Evolutionary conservation across 1,284 basidiomycete species (phyloP), one percentile per base, ranked within the genome.

Genomic region (Tilletiaria anomala): DNA sequence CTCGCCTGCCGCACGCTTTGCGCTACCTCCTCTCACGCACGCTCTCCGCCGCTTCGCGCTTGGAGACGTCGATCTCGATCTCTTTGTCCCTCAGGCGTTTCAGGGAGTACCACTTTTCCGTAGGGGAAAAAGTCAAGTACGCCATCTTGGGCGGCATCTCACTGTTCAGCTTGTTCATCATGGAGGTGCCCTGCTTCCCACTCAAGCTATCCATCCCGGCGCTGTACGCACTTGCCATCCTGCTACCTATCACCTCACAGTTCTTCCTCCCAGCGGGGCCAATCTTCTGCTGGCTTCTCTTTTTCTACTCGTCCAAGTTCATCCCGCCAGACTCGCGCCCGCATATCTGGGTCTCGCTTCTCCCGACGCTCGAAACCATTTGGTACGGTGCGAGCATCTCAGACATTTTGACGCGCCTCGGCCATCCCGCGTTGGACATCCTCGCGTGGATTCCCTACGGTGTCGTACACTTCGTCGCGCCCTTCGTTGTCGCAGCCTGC

Each of bases 401-500:
- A 24, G 88, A 94, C 69, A 82, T 96, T 61, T 78, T 96, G 48
- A 96, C 89, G 3, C 77, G 87, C 15, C 87, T 80, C 69, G 94
- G 89, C 2, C 83, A 93, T 60, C 84, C 88, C 3, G 56, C 86
- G 18, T 77, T 97, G 39, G 91, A 97, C 66, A 76, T 97, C 48
- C 63, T 93, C 40, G 89, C 89, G 0, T 97, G 91, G 91, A 65
- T 96, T 1, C 89, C 91, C 0, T 97, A 97, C 63, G 93, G 93
- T 15, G 77, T 96, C 33, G 73, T 81, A 14, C 91, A 97, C 69
- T 97, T 91, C 68, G 75, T 74, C 16, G 69, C 81, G 23, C 88
- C 89, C 0, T 81, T 38, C 41, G 48, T 66, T n/a, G 61, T 66
- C 2, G 63, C 63, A n/a, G 72, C 78, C 15, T 73, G 84, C 57